Base-by-base conservation (phyloP, 371 early-diverging fungal genomes). In the Aphelidium insulamus region DNA sequence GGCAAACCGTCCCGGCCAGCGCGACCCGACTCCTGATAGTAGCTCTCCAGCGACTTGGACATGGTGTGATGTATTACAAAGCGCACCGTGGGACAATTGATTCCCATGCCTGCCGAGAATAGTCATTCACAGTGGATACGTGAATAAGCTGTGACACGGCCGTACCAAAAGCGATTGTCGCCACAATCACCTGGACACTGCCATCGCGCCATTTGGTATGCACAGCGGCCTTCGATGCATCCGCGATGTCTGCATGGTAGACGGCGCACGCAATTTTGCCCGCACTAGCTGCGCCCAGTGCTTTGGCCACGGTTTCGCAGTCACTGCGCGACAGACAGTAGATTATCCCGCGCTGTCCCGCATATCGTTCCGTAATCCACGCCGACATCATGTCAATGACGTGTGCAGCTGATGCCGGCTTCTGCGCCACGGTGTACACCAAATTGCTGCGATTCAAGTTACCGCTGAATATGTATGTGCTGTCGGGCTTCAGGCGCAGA, bases 1-100 rank as follows among this genome's bases (percentile, higher is more conserved):
- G 46, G 44, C 22, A 46, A n/a, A 7, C 55, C 55, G 52, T 64
- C 64, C 41, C 64, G 48, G 38, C 85, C 91, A 16, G 87, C 91
- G 31, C 91, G 59, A 1, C 91, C 91, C 10, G 77, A 76, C 47
- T 90, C 91, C 55, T 90, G 87, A 41, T 90, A 90, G 55, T 85
- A 86, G 24, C 77, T 77, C 50, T 90, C 90, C 12, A 84, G 39
- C 0, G 71, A 66, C 49, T 83, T 78, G 3, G 90, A 78, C 39
- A 84, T 57, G 3, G 74, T 67, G 32, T 70, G 70, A 41, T 90
- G 90, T 19, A 80, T 68, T 8, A 90, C 79, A 46, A 79, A 86
- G 20, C 85, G 59, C 3, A 84, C 85, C 32, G 77, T 59, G 8
- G 73, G 65, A 47, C 79, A 69, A 44, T 86, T 78, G 45, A 90